phyloP scores from a whole-genome alignment of 768 basidiomycete genomes.

The Chalciporus chontae region DNA sequence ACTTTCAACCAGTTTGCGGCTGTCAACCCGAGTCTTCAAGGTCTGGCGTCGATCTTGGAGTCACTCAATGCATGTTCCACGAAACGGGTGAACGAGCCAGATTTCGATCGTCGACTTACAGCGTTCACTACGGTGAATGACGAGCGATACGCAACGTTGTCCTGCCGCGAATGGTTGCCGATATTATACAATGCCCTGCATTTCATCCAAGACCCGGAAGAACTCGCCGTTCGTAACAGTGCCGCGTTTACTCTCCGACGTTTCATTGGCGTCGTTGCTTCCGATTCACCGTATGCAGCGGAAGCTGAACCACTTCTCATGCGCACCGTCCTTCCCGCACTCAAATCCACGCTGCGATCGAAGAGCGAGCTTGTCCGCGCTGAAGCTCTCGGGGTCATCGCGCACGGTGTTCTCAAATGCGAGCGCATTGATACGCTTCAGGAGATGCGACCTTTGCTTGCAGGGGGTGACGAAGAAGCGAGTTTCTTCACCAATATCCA shows the following conservation, averaged over 20 bases:
- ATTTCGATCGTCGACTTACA: constrained; percentile 80
- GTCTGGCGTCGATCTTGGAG: constrained; percentile 53
- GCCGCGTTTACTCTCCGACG: constrained; percentile 72
- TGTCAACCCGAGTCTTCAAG: constrained; percentile 38
- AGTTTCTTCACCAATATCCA: constrained; percentile 96
- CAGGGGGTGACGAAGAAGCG: constrained; percentile 88
- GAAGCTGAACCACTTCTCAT: constrained; percentile 57
- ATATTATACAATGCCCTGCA: constrained; percentile 78
- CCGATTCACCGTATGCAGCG: constrained; percentile 26
- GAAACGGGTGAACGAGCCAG: constrained; percentile 84
- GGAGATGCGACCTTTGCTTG: constrained; percentile 80
- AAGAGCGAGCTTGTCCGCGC: constrained; percentile 84
- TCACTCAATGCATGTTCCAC: constrained; percentile 83
- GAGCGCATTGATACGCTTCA: constrained; percentile 54
- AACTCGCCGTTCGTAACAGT: constrained; percentile 81
- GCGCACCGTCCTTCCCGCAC: constrained; percentile 65
- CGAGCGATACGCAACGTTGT: constrained; percentile 45
- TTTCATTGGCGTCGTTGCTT: constrained; percentile 62
- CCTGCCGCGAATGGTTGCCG: constrained; percentile 70
- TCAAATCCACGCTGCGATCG: constrained; percentile 77
- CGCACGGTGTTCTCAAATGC: constrained; percentile 68
- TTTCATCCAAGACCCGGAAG: constrained; percentile 86
- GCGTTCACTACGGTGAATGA: constrained; percentile 81
- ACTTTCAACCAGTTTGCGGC: constrained; percentile 56
- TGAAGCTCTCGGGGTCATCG: constrained; percentile 77